A percentile compares a stretch with the other conserved stretches of the same genome.
phyloP scores from a whole-genome alignment of 768 basidiomycete genomes.

The Coprinopsis sp. region DNA sequence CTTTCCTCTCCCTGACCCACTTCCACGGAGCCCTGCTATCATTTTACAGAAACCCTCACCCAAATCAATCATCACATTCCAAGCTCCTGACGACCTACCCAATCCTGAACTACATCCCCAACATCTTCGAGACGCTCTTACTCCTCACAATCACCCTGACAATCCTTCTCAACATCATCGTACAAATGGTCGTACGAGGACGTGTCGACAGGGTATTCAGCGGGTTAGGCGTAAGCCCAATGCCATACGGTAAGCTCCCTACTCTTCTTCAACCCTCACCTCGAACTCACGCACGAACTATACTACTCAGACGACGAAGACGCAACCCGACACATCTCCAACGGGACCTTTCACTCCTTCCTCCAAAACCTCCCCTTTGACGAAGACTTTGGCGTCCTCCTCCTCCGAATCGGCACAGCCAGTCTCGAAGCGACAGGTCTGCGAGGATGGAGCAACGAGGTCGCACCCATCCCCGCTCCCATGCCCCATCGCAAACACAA shows the following conservation, averaged over 20 bases:
- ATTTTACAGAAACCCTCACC: constrained; percentile 17
- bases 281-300: neutral
- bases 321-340: constrained; percentile 8
- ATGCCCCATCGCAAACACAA: constrained; percentile 5
- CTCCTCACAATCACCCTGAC: constrained; percentile 55
- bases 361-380: constrained; percentile 46
- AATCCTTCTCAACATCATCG: constrained; percentile 53
- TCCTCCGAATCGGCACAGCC: constrained; percentile 69
- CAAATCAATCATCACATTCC: constrained; percentile 11
- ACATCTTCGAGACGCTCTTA: constrained; percentile 64
- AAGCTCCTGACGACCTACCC: constrained; percentile 43
- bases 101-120: constrained; percentile 69
- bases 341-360: constrained; percentile 15
- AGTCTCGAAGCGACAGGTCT: constrained; percentile 72
- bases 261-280: constrained; percentile 12
- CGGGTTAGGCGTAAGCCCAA: constrained; percentile 36
- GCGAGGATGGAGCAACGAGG: constrained; percentile 70
- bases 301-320: neutral
- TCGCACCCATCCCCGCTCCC: constrained; percentile 43
- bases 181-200: constrained; percentile 63
- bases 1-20: constrained; percentile 56
- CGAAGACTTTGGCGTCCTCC: constrained; percentile 68
- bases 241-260: constrained; percentile 21
- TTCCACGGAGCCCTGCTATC: constrained; percentile 60
- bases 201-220: constrained; percentile 55